A percentile compares a stretch with the other conserved stretches of the same genome.
These are phyloP conservation scores for Oxyria digyna DNA, from an alignment of 148 eudicot genomes.

Conservation along the genomic window DNA sequence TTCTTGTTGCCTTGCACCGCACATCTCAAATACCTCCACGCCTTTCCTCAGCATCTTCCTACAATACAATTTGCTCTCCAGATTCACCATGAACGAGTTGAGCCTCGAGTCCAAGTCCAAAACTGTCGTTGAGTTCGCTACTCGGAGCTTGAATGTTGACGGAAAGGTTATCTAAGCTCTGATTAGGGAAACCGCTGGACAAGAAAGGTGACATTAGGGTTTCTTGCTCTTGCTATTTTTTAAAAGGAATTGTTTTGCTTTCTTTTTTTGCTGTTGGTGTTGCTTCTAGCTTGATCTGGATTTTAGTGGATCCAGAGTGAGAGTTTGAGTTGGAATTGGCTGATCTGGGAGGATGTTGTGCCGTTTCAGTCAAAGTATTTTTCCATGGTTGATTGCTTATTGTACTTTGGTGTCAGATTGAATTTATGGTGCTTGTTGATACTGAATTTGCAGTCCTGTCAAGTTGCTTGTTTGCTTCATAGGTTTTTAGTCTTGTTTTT, in stretches of 20 bases:
- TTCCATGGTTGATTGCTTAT: not conserved
- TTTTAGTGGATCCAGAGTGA: not conserved
- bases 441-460: not conserved
- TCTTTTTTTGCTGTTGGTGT: not conserved
- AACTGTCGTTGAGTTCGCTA: slow-evolving; percentile 31
- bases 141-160: slow-evolving; percentile 32
- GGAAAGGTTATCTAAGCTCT: slow-evolving; percentile 28
- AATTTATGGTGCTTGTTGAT: not conserved
- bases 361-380: not conserved
- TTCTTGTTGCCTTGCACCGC: too few relatives aligned
- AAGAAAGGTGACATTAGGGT: slow-evolving; percentile 22
- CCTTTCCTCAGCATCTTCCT: too few relatives aligned
- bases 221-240: not conserved
- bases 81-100: too few relatives aligned
- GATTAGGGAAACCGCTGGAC: slow-evolving; percentile 42
- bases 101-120: slow-evolving; percentile 32
- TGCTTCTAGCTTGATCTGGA: not conserved
- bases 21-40: too few relatives aligned
- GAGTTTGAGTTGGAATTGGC: not conserved
- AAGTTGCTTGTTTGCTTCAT: not conserved
- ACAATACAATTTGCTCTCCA: too few relatives aligned
- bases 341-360: not conserved
- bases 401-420: not conserved
- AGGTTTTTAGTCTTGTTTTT: not conserved
- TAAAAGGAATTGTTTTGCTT: not conserved